Base-by-base conservation (phyloP, 805 yeast genomes). In the Metschnikowia henanensis region DNA sequence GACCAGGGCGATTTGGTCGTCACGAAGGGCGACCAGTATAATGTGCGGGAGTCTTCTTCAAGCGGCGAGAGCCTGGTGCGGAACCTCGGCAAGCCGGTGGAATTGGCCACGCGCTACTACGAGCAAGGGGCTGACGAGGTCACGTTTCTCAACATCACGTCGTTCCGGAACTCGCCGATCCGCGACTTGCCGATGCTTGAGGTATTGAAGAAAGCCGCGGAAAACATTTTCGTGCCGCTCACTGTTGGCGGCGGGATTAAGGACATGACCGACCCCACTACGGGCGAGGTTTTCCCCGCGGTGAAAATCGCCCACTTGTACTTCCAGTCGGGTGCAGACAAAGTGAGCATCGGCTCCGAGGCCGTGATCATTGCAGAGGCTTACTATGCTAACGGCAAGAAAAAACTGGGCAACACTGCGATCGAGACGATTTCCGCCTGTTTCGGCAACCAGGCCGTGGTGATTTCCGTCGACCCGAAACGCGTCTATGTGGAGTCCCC, bases 221-320 rank as follows among this genome's bases (percentile, higher is more conserved):
- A 85, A 63, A 84, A 95, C 1, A 87, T 92, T 39, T 94, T 94
- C 68, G 99, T 94, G 12, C 99, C 99, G 7, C 73, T 94, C 51
- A 94, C 99, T 0, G 96, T 94, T 31, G 99, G 99, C 34, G 99
- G 99, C 45, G 99, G 99, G 36, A 94, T 94, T 50, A 83, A 87
- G 53, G 98, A 92, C 61, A 80, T 88, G 52, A 77, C 79, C 21
- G 98, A 94, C 54, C 95, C 96, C 1, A 87, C 79, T 51, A 56
- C 73, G 5, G 95, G 95, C 25, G 81, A 86, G 6, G 56, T 65
- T 7, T 80, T 88, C 13, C 83, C 97, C 6, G 98, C 98, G 0
- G 76, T 86, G 28, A 85, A 90, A 39, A 96, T 94, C 22, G 99
- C 99, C 0, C 79, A 87, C 30, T 70, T 90, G 52, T 94, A 94